Evolutionary conservation across 345 rosid genomes (phyloP), one percentile per base, ranked within the genome.

Genomic region (Odontarrhena argentea): DNA sequence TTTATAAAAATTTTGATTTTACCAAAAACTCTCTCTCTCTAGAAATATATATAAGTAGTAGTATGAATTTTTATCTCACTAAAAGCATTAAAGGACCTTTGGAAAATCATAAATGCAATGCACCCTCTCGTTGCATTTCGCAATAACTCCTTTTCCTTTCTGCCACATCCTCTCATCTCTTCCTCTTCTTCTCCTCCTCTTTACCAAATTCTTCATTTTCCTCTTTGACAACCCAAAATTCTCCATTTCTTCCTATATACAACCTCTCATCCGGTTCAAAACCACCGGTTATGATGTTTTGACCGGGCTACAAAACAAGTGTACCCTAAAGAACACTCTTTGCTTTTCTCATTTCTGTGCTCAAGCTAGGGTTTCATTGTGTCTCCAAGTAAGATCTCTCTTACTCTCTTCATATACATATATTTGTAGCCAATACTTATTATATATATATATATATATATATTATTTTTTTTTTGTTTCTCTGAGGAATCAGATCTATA

Each of bases 91-190:
- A 67, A 61, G 59, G 73, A 74, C 36, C 52, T 67, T 74, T 67
- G 53, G 64, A 67, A 18, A 74, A 74, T 80, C 87, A 89, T 89
- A 80, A 92, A 89, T 92, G 88, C 86, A 24, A 46, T 62, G 75
- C 89, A 87, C 80, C 89, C 75, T 74, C 90, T 89, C 89, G 46
- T 77, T 68, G 73, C 77, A 71, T 85, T 80, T 80, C 55, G 87
- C 90, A 87, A 78, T 87, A 77, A 90, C 90, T 90, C 83, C 81
- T 3, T 73, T 73, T 55, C 50, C 57, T 76, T 48, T 61, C 79
- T 74, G 73, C 77, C 80, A 74, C 77, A 74, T 62, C 83, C 50
- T 77, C 73, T 70, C 73, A 70, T 71, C 74, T 71, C 73, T 74
- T 54, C 30, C 57, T 67, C 52, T 34, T 71, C 80, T 53, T 54